A percentile compares a stretch with the other conserved stretches of the same genome.
Evolutionary conservation across 768 basidiomycete species (phyloP).

Genomic region (Mrakia hoshinonis): DNA sequence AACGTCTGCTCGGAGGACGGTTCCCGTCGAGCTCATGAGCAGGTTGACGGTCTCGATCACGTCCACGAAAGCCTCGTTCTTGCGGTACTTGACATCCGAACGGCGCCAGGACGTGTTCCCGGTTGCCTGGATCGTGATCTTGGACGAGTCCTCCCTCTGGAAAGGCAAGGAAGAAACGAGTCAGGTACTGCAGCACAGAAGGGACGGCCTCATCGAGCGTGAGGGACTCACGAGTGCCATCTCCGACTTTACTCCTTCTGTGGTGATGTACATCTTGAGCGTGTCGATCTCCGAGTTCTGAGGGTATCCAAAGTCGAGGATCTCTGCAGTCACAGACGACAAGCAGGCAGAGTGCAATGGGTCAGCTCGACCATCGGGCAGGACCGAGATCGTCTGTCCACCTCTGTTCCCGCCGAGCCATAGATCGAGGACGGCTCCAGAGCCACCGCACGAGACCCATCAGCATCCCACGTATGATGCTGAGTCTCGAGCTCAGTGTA

Average conservation of each 20-base stretch:
- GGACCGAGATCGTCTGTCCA: background rate
- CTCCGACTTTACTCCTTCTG: constrained; percentile 84
- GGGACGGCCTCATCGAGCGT: too few species aligned
- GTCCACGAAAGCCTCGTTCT: constrained; percentile 99
- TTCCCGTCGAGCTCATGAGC: constrained; percentile 81
- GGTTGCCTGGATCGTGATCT: constrained; percentile 94
- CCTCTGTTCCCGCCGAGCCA: background rate
- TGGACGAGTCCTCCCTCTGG: constrained; percentile 84
- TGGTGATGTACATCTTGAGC: constrained; percentile 94
- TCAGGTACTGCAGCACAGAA: constrained; percentile 59
- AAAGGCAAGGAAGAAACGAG: background rate
- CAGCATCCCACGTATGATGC: too few species aligned
- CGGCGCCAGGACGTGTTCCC: constrained; percentile 93
- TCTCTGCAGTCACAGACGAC: constrained; percentile 52
- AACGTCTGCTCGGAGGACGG: constrained; percentile 90
- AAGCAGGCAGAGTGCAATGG: background rate
- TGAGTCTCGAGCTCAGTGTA: too few species aligned
- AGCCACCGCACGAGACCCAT: background rate
- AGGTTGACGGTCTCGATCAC: constrained; percentile 95
- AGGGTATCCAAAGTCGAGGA: constrained; percentile 97
- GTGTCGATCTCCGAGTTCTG: constrained; percentile 99
- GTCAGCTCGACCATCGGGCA: background rate
- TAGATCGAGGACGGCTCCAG: background rate
- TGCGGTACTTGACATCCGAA: constrained; percentile 90
- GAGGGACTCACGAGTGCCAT: constrained; percentile 60